A percentile compares a stretch with the other conserved stretches of the same genome.
These are phyloP conservation scores for Arbutus unedo DNA, from an alignment of 148 eudicot species.

Conservation along the genomic window DNA sequence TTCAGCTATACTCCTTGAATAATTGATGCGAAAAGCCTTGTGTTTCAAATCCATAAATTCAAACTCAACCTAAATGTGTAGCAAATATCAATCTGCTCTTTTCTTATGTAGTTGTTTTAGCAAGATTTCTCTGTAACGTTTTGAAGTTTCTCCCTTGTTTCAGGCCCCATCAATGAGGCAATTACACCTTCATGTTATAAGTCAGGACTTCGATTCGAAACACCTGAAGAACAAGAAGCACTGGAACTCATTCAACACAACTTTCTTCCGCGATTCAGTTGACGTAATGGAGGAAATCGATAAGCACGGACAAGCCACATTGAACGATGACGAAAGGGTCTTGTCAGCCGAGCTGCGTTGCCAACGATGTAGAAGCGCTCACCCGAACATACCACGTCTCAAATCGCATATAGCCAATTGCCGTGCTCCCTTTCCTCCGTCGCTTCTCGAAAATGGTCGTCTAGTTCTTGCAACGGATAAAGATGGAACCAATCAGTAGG, in stretches of 20 bases:
- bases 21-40: neutral
- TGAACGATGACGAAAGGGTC: conserved; percentile 43
- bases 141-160: neutral
- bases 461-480: conserved; percentile 38
- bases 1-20: neutral
- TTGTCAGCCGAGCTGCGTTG: conserved; percentile 75
- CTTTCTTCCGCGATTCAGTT: conserved; percentile 79
- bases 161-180: conserved; percentile 94
- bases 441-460: conserved; percentile 50
- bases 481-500: conserved; percentile 12
- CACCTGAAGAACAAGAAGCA: conserved; percentile 92
- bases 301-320: conserved; percentile 38
- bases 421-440: conserved; percentile 52
- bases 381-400: conserved; percentile 85
- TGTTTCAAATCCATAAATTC: neutral
- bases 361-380: conserved; percentile 87
- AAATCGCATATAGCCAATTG: conserved; percentile 65
- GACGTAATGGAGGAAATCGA: conserved; percentile 79
- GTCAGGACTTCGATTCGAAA: conserved; percentile 83
- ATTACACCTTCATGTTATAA: conserved; percentile 86
- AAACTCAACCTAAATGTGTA: neutral
- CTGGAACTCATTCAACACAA: conserved; percentile 90
- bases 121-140: neutral
- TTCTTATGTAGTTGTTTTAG: neutral
- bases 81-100: neutral